These are phyloP conservation scores for Linanthus parryae DNA, from an alignment of 148 eudicot species.

Conservation along the genomic window DNA sequence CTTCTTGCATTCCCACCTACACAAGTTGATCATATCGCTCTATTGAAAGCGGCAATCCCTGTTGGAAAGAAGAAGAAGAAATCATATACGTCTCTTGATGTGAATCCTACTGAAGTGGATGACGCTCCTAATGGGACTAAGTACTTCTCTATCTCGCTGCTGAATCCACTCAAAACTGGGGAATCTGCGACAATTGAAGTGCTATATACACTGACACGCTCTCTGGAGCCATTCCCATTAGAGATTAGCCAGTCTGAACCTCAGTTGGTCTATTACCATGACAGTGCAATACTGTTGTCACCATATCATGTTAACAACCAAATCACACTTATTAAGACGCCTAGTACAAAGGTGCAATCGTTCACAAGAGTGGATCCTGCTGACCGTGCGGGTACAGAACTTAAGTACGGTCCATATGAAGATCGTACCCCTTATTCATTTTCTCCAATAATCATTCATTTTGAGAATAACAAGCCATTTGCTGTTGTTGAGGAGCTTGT, in stretches of 20 bases:
- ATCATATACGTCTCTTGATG: constrained; percentile 59
- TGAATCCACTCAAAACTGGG: constrained; percentile 49
- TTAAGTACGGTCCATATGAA: constrained; percentile 88
- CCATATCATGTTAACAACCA: constrained; percentile 76
- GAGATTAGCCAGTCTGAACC: constrained; percentile 92
- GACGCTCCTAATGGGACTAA: constrained; percentile 79
- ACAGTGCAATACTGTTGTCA: constrained; percentile 78
- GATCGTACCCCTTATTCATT: constrained; percentile 55
- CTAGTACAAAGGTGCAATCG: constrained; percentile 75
- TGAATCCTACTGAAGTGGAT: constrained; percentile 55
- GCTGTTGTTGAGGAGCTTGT: constrained; percentile 96
- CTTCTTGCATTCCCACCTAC: constrained; percentile 78
- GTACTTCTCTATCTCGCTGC: constrained; percentile 43
- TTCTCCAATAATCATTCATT: constrained; percentile 73
- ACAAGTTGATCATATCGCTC: constrained; percentile 60
- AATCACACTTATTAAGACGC: constrained; percentile 61
- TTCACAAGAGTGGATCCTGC: constrained; percentile 76
- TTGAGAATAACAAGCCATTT: constrained; percentile 89
- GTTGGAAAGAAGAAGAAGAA: constrained; percentile 82
- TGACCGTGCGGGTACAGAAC: constrained; percentile 54
- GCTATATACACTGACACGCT: constrained; percentile 66
- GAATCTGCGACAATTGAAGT: constrained; percentile 66
- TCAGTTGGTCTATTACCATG: constrained; percentile 90
- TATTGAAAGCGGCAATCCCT: constrained; percentile 51
- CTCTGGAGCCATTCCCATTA: constrained; percentile 92